phyloP scores from a whole-genome alignment of 2,329 filamentous ascomycete genomes.

The Trichoderma afroharzianum region DNA sequence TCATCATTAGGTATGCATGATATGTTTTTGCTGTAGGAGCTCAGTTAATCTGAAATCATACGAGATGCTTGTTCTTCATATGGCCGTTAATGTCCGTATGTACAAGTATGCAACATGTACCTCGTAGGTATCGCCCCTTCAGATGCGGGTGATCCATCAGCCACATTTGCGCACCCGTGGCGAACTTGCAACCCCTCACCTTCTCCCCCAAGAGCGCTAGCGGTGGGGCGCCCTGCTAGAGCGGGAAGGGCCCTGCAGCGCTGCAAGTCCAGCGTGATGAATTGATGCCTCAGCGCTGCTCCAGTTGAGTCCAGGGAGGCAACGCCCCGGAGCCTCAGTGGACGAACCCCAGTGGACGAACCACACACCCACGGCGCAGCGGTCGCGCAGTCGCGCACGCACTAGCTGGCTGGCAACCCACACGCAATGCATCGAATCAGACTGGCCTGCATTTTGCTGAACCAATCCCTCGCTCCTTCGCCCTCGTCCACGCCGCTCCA shows the following conservation, averaged over 20 bases:
- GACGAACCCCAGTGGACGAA: neutral
- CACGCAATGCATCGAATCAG: neutral
- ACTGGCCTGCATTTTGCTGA: neutral
- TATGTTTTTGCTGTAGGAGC: no score
- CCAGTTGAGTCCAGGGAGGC: neutral
- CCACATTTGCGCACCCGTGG: neutral
- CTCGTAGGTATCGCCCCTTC: neutral
- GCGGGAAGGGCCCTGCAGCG: constrained; percentile 9
- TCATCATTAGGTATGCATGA: no score
- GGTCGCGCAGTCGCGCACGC: neutral
- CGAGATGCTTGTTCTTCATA: neutral
- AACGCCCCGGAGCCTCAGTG: neutral
- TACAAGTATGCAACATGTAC: neutral
- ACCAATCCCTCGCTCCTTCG: neutral
- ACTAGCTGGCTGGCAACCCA: neutral
- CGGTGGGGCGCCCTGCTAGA: neutral
- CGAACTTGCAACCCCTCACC: constrained; percentile 9
- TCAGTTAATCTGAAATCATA: no score
- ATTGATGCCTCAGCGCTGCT: neutral
- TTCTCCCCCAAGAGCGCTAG: neutral
- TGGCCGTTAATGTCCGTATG: neutral
- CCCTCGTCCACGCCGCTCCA: constrained; percentile 3
- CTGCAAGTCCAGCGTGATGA: neutral
- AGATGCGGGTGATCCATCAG: neutral
- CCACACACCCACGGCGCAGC: neutral